phyloP scores from a whole-genome alignment of 2,329 filamentous ascomycete species.

The Sphaerulina musiva region DNA sequence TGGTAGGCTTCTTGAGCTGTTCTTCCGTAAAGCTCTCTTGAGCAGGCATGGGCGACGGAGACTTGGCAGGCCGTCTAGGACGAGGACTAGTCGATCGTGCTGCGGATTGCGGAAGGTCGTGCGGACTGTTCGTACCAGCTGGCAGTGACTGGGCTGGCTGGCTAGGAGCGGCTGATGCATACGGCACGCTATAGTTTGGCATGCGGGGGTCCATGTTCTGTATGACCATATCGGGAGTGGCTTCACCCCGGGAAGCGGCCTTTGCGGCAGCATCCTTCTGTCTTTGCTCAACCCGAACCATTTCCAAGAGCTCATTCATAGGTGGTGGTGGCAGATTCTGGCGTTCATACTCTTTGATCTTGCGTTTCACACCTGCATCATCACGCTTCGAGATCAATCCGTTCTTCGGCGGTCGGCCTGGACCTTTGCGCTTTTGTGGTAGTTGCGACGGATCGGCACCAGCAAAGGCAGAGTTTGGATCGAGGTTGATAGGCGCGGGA shows the following conservation, averaged over 20 bases:
- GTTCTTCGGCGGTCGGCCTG: slow-evolving; percentile 75
- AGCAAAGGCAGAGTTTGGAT: slow-evolving; percentile 30
- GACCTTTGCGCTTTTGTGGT: slow-evolving; percentile 63
- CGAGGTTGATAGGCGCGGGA: slow-evolving; percentile 19
- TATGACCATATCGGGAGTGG: slow-evolving; percentile 25
- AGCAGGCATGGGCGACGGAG: slow-evolving; percentile 57
- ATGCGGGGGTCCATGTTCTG: slow-evolving; percentile 7
- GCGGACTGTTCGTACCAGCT: slow-evolving; percentile 7
- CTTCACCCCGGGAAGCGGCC: slow-evolving; percentile 20
- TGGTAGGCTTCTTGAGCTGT: slow-evolving; percentile 61
- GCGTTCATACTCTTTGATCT: slow-evolving; percentile 34
- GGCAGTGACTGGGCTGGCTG: slow-evolving; percentile 1
- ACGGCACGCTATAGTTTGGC: slow-evolving; percentile 6
- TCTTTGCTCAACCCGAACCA: slow-evolving; percentile 35
- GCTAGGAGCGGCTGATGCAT: slow-evolving; percentile 2
- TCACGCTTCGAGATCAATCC: slow-evolving; percentile 77
- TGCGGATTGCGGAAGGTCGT: slow-evolving; percentile 3
- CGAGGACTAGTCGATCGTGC: slow-evolving; percentile 7
- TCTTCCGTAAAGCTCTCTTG: slow-evolving; percentile 64
- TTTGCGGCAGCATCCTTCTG: slow-evolving; percentile 30
- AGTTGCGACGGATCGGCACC: slow-evolving; percentile 33
- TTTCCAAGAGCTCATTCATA: slow-evolving; percentile 28
- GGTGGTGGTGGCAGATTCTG: slow-evolving; percentile 27
- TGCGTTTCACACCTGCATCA: slow-evolving; percentile 31
- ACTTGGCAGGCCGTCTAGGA: slow-evolving; percentile 27